Percentiles rank a stretch among this genome's conserved stretches.
phyloP scores from a whole-genome alignment of 371 early-diverging fungal genomes.

The Lichtheimia ramosa region DNA sequence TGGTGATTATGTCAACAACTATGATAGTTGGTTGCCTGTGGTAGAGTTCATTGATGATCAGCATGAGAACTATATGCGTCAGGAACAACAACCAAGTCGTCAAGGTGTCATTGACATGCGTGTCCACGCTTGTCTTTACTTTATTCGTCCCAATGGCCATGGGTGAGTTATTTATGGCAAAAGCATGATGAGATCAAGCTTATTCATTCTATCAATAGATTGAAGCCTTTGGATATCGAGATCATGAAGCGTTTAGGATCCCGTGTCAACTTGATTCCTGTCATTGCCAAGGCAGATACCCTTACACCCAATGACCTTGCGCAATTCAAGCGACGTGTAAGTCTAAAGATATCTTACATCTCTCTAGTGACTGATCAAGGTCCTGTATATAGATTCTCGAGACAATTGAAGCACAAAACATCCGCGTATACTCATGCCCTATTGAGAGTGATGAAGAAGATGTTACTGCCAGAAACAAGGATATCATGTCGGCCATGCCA shows the following conservation, averaged over 20 bases:
- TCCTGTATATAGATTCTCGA: conserved; percentile 58
- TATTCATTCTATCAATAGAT: conserved; percentile 32
- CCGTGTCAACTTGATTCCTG: conserved; percentile 87
- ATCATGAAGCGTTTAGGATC: conserved; percentile 83
- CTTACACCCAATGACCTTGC: conserved; percentile 77
- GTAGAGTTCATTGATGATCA: conserved; percentile 92
- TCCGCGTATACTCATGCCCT: conserved; percentile 72
- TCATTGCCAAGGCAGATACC: conserved; percentile 68
- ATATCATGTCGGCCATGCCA: conserved; percentile 87
- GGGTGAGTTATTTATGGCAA: conserved; percentile 51
- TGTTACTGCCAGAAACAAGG: conserved; percentile 70
- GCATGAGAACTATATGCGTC: conserved; percentile 89
- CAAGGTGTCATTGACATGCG: conserved; percentile 67
- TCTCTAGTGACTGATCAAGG: neutral
- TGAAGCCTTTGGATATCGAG: conserved; percentile 88
- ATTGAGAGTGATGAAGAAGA: conserved; percentile 85
- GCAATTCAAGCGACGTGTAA: conserved; percentile 72
- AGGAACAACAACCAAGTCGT: conserved; percentile 62
- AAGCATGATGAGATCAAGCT: neutral
- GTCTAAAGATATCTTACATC: neutral
- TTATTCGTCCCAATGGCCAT: conserved; percentile 90
- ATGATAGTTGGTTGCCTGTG: conserved; percentile 73
- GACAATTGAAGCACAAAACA: conserved; percentile 71
- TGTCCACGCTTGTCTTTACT: conserved; percentile 93
- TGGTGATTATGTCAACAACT: conserved; percentile 84